Base-by-base conservation (phyloP, 192 early-diverging fungal genomes). In the Rhizophlyctis rosea region DNA sequence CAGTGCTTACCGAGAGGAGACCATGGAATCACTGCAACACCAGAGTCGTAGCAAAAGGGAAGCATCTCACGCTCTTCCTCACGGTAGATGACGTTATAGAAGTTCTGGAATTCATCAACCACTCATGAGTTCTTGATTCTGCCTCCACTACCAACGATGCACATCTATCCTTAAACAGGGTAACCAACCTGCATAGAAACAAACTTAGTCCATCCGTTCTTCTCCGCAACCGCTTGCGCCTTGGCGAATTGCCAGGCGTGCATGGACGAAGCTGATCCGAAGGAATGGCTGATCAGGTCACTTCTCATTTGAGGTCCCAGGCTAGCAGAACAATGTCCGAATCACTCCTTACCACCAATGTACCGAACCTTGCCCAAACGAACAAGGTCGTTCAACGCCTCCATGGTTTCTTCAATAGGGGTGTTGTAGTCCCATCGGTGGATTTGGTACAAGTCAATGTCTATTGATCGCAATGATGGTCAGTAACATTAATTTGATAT, bases 341-440 rank as follows among this genome's bases (percentile, higher is more conserved):
- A 72, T 35, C 71, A 65, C 28, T 70, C 62, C 14, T 69, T 69
- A 16, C 72, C 57, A 0, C 75, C 86, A 7, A 85, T 57, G 67
- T 88, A 88, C 0, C 77, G 54, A 1, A 78, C 84, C 63, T 89
- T 87, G 14, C 89, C 89, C 14, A 70, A 51, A 14, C 78, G 57
- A 18, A 90, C 81, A 54, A 87, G 61, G 55, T 91, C 88, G 52
- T 90, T 59, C 7, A 90, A 59, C 3, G 89, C 83, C 34, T 76
- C 70, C 81, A 90, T 85, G 13, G 86, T 86, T 59, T 90, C 88
- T 56, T 85, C 78, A 18, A 86, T 71, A 1, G 88, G 80, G 0
- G 87, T 76, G 29, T 80, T 64, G 49, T 68, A 65, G 61, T 76
- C 71, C 50, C 44, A 66, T 1, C 76, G 69, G 53, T 82, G 74